These are phyloP conservation scores for Amphibolis antarctica DNA, from an alignment of 106 monocot species.

Conservation along the genomic window DNA sequence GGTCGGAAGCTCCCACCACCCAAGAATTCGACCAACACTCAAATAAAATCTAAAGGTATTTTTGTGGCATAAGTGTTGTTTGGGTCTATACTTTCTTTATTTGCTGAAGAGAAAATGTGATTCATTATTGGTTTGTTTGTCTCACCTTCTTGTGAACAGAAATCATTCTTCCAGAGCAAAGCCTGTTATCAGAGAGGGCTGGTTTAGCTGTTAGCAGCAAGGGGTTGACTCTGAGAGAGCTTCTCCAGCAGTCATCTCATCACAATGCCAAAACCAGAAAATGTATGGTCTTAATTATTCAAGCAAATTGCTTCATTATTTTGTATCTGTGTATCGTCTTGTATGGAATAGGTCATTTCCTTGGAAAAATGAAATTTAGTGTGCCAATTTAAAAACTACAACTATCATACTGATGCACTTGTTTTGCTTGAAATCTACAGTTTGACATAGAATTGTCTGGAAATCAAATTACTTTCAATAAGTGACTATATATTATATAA, in stretches of 20 bases:
- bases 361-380: no score
- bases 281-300: slow-evolving; percentile 25
- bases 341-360: no score
- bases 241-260: slow-evolving; percentile 85
- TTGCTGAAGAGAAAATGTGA: no score
- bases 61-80: not conserved
- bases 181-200: slow-evolving; percentile 44
- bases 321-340: no score
- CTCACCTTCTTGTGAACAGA: slow-evolving; percentile 22
- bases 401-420: no score
- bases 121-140: not conserved
- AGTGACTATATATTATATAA: no score
- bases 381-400: no score
- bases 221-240: slow-evolving; percentile 76
- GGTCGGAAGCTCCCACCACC: slow-evolving; percentile 84
- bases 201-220: slow-evolving; percentile 71
- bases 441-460: no score
- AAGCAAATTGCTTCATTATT: not conserved
- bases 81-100: no score
- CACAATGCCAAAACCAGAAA: slow-evolving; percentile 72
- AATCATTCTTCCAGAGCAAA: slow-evolving; percentile 90
- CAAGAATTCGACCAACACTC: slow-evolving; percentile 57
- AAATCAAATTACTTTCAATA: no score
- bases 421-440: not conserved
- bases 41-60: slow-evolving; percentile 78